phyloP scores from a whole-genome alignment of 495 filamentous ascomycete species.

The Talaromyces adpressus region DNA sequence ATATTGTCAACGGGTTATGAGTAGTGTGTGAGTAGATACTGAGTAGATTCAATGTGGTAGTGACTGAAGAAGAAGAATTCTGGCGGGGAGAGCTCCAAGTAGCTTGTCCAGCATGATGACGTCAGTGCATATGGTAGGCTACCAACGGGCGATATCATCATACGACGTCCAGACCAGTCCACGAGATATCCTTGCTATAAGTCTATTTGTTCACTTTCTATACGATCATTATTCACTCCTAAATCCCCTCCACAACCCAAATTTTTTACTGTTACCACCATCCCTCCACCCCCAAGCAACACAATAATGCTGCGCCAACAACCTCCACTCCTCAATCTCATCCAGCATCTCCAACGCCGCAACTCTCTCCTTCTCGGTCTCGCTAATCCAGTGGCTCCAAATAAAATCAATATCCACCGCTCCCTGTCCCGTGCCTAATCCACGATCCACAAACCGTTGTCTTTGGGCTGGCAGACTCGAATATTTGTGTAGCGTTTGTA shows the following conservation, averaged over 20 bases:
- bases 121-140: background rate
- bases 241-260: conserved; percentile 32
- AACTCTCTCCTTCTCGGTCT: conserved; percentile 74
- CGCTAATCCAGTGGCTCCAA: conserved; percentile 65
- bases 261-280: conserved; percentile 22
- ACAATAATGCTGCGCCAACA: conserved; percentile 86
- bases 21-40: background rate
- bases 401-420: conserved; percentile 66
- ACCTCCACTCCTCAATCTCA: conserved; percentile 90
- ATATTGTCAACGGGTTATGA: background rate
- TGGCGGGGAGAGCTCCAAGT: background rate
- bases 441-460: conserved; percentile 51
- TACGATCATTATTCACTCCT: background rate
- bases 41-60: too few species aligned
- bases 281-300: conserved; percentile 77
- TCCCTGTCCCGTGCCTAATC: conserved; percentile 48
- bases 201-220: background rate
- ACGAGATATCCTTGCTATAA: background rate
- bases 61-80: background rate
- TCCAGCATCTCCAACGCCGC: conserved; percentile 79
- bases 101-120: background rate
- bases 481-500: conserved; percentile 75
- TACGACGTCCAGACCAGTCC: background rate
- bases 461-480: conserved; percentile 58
- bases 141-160: background rate